A percentile compares a stretch with the other conserved stretches of the same genome.
Conservation (phyloP, 371 early-diverging fungal species). For the Mortierella sp. region DNA sequence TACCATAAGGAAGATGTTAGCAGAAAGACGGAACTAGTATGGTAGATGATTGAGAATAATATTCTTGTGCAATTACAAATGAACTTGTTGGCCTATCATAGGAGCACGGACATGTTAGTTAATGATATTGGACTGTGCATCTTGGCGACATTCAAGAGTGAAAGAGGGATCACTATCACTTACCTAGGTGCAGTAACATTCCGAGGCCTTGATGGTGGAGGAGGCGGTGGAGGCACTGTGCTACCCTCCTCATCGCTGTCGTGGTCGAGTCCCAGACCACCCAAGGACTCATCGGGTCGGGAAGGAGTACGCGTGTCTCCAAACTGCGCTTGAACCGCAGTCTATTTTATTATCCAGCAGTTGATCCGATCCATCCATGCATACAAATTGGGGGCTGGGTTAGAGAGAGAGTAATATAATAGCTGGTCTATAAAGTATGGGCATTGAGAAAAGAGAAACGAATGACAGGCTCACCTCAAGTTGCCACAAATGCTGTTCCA, state of each 20-base stretch:
- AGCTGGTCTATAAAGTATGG: background rate
- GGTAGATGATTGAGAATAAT: background rate
- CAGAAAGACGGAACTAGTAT: background rate
- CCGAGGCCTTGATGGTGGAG: constrained; percentile 34
- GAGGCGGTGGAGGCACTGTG: constrained; percentile 43
- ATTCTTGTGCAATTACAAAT: constrained; percentile 17
- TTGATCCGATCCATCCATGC: background rate
- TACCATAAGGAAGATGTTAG: background rate
- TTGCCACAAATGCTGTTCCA: constrained; percentile 56
- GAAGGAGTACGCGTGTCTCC: constrained; percentile 43
- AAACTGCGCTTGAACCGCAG: constrained; percentile 58
- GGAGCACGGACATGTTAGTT: background rate
- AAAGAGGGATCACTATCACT: background rate
- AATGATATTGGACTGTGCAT: background rate
- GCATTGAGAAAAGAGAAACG: background rate
- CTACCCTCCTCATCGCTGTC: constrained; percentile 10
- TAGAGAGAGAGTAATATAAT: background rate
- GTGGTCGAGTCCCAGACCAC: constrained; percentile 41
- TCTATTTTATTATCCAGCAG: constrained; percentile 14
- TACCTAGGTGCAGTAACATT: constrained; percentile 17
- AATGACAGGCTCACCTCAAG: constrained; percentile 36
- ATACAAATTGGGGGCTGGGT: background rate
- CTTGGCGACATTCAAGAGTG: background rate
- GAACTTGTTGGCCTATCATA: constrained; percentile 18
- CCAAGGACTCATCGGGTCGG: constrained; percentile 42